These are phyloP conservation scores for Prunus yedoensis DNA, from an alignment of 331 rosid species.

Conservation along the genomic window DNA sequence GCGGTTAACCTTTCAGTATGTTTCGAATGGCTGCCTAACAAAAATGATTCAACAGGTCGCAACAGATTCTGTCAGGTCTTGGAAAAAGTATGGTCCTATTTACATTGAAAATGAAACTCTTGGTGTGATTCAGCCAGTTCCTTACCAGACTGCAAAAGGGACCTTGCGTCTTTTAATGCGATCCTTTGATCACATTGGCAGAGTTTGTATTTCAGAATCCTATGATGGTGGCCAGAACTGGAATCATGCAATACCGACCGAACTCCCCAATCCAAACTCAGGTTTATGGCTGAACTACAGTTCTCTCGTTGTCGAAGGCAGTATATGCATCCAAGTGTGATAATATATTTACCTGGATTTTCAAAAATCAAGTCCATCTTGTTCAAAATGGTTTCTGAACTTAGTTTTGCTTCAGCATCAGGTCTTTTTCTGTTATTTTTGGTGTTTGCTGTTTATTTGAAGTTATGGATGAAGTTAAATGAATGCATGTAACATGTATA, in stretches of 20 bases:
- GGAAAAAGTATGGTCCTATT: slow-evolving; percentile 91
- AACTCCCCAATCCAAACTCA: slow-evolving; percentile 92
- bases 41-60: slow-evolving; percentile 51
- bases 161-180: slow-evolving; percentile 73
- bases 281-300: slow-evolving; percentile 40
- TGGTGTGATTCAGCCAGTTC: slow-evolving; percentile 93
- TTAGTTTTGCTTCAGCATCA: background rate
- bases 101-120: slow-evolving; percentile 59
- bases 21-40: slow-evolving; percentile 27
- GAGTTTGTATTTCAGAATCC: slow-evolving; percentile 76
- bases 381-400: background rate
- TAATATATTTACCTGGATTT: slow-evolving; percentile 15
- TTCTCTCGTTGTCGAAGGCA: slow-evolving; percentile 16
- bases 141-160: slow-evolving; percentile 70
- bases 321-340: background rate
- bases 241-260: slow-evolving; percentile 66
- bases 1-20: slow-evolving; percentile 10
- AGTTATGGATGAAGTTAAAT: too few relatives aligned
- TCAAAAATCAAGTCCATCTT: slow-evolving; percentile 7
- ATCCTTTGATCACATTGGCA: slow-evolving; percentile 62
- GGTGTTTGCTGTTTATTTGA: background rate
- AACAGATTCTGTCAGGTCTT: slow-evolving; percentile 56
- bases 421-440: background rate
- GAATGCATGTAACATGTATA: background rate
- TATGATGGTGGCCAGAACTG: slow-evolving; percentile 73